Percentiles rank a stretch among this genome's conserved stretches.
Conservation (phyloP, 2,329 filamentous ascomycete genomes). For the Trichoderma atrobrunneum region DNA sequence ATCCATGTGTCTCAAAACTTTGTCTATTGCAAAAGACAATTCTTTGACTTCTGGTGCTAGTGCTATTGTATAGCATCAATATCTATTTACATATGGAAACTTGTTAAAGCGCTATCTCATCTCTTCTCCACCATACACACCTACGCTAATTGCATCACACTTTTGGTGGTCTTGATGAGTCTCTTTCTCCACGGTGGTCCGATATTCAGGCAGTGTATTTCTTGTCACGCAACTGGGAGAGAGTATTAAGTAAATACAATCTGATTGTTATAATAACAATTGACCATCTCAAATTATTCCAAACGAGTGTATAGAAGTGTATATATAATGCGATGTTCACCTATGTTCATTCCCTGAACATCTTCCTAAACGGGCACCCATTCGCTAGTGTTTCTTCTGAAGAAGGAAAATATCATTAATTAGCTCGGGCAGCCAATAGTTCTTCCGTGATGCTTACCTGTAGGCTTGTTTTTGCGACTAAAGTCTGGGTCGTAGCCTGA, state of each 20-base stretch:
- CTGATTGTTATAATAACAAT: not conserved
- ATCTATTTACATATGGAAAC: not conserved
- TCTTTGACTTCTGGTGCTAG: not conserved
- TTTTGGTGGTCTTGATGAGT: conserved; percentile 67
- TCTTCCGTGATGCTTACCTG: too few species aligned
- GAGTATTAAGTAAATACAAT: not conserved
- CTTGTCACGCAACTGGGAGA: not conserved
- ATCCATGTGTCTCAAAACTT: not conserved
- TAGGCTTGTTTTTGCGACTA: too few species aligned
- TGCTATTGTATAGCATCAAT: not conserved
- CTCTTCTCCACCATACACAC: too few species aligned
- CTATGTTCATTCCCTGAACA: not conserved
- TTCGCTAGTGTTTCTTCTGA: not conserved
- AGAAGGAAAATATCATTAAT: too few species aligned
- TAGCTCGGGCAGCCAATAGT: too few species aligned
- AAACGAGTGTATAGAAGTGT: not conserved
- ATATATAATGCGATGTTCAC: not conserved
- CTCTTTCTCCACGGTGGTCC: conserved; percentile 64
- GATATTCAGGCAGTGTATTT: not conserved
- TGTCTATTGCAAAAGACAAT: not conserved
- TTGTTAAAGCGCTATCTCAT: too few species aligned
- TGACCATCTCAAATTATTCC: not conserved
- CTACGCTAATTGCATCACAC: too few species aligned
- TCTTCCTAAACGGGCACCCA: not conserved
- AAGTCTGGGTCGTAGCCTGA: too few species aligned